Percentiles rank a stretch among this genome's conserved stretches.
Conservation (phyloP, 2,329 filamentous ascomycete species). For the Tolypocladium sp. region DNA sequence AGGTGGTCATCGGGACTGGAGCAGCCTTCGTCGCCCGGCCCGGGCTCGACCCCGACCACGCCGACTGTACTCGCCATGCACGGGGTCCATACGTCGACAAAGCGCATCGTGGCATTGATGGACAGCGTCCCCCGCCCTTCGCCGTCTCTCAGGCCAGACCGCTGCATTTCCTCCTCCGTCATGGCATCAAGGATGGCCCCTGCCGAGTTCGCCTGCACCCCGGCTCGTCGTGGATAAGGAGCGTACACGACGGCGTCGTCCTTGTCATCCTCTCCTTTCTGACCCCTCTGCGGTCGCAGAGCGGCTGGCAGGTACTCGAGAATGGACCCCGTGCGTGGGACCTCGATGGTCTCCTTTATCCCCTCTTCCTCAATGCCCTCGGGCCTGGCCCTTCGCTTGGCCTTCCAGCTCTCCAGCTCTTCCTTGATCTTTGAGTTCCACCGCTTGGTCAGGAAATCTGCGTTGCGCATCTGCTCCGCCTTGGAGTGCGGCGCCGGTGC, state of each 20-base stretch:
- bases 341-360: constrained; percentile 4
- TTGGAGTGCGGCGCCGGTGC: constrained; percentile 35
- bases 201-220: constrained; percentile 30
- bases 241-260: constrained; percentile 17
- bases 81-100: constrained; percentile 31
- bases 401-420: constrained; percentile 33
- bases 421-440: constrained; percentile 40
- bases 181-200: constrained; percentile 33
- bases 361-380: constrained; percentile 17
- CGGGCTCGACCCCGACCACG: constrained; percentile 6
- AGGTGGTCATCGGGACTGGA: constrained; percentile 35
- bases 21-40: constrained; percentile 20
- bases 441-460: constrained; percentile 35
- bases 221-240: constrained; percentile 28
- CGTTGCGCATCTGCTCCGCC: constrained; percentile 45
- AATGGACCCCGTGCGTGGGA: constrained; percentile 4
- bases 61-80: constrained; percentile 23
- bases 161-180: constrained; percentile 37
- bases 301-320: constrained; percentile 8
- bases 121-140: constrained; percentile 30
- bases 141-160: constrained; percentile 30
- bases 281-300: constrained; percentile 3
- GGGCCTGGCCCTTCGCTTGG: constrained; percentile 31
- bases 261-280: constrained; percentile 2
- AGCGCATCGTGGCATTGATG: constrained; percentile 22